Base-by-base conservation (phyloP, 1,284 basidiomycete species). In the Ceratobasidium sp. region DNA sequence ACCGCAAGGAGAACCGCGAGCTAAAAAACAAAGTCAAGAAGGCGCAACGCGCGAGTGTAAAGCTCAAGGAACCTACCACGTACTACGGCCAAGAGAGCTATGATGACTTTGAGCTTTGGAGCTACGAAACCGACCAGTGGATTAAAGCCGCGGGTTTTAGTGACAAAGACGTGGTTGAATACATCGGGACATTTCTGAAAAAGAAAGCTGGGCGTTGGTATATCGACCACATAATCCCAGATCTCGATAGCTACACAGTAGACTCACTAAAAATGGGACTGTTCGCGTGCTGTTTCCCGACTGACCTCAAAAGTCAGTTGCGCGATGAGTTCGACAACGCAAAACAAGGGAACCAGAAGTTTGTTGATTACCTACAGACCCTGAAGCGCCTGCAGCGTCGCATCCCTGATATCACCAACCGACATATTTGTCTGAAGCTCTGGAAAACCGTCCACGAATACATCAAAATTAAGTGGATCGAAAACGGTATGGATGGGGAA, bases 281-380 rank as follows among this genome's bases (percentile, higher is more conserved):
- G 3, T 88, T 85, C 76, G 82, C 86, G 76, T 84, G 85, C 75
- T 87, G 86, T 65, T 88, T 88, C 81, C 85, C 85, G 0, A 69
- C 83, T 0, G 81, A 86, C 49, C 87, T 83, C 75, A 79, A 83
- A 3, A 35, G 77, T 0, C 73, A 80, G 33, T 78, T 81, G 68
- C 67, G 79, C 0, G 61, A 78, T 10, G 65, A 79, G 33, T 78
- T 83, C 11, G 17, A 67, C 0, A 63, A 65, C 1, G 65, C 63
- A 17, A 2, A 33, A 2, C 83, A 84, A 63, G 58, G 77, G 0
- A 63, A 61, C 0, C 66, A 76, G 6, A 68, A 31, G 0, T 79
- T 83, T 0, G 69, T 75, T 0, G 80, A 81, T 2, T 86, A 83
- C 66, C 3, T 58, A n/a, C 42, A 56, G 2, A 26, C 66, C 20